Evolutionary conservation across 2,329 filamentous ascomycete genomes (phyloP), one percentile per base, ranked within the genome.

Genomic region (Cladosporium sp.): DNA sequence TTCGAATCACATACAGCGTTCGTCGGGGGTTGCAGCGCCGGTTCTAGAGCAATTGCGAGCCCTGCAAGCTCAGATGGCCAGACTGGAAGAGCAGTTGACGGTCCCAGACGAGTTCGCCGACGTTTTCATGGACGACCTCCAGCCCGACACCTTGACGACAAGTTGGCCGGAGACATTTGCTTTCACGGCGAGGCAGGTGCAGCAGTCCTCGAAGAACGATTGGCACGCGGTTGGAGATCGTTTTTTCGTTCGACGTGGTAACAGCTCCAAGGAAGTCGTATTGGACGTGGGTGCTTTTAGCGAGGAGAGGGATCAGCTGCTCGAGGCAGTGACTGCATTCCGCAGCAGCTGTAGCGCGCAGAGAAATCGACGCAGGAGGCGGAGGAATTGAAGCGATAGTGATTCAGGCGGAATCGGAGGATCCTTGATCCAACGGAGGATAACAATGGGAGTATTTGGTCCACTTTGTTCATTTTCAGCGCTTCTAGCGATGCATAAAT

Each of bases 241-340:
- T 46, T 74, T 79, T 56, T 79, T 72, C 59, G 72, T 81, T 32
- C 70, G 71, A 18, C 67, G 72, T 13, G 73, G 73, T 1, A 70
- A 71, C 38, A 67, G 67, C 9, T 71, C 68, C 13, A 74, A 71
- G 55, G 74, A 77, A 55, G 67, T 81, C 1, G 37, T 60, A 1
- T 63, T 77, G 14, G 69, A 71, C 22, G 50, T 72, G 13, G 63
- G 59, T 3, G 42, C 43, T 55, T 66, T 45, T 18, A 52, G 52
- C 3, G 56, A 59, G 16, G 54, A 46, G 37, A 34, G 33, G 31
- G 43, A 33, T 4, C 18, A 32, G 13, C 14, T 46, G 3, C n/a
- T 41, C 31, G 32, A 43, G 9, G 48, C 40, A 8, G 35, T 43
- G n/a, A 18, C 4, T 9, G 40, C 32, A 9, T 50, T 50, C 32